Conservation (phyloP, 2,329 filamentous ascomycete genomes). For the Cercospora janseana region DNA sequence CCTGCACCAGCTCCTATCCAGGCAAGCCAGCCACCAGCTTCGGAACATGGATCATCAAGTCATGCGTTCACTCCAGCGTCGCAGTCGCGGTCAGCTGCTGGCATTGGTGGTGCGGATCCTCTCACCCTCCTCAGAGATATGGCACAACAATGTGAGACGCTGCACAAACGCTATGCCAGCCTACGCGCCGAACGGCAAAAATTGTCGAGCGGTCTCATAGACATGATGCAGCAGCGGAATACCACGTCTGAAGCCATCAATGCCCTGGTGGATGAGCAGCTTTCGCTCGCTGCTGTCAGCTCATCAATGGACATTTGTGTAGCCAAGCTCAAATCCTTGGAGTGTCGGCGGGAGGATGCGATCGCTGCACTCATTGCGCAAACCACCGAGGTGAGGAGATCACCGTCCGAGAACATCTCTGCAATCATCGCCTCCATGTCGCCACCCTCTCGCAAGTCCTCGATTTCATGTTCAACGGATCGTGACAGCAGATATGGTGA, state of each 20-base stretch:
- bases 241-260: constrained; percentile 29
- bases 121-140: constrained; percentile 22
- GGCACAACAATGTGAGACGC: constrained; percentile 30
- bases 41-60: constrained; percentile 10
- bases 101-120: constrained; percentile 13
- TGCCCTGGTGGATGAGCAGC: constrained; percentile 34
- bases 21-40: constrained; percentile 11
- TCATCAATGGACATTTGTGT: constrained; percentile 39
- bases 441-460: constrained; percentile 13
- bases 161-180: constrained; percentile 32
- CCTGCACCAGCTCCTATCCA: constrained; percentile 3
- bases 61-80: constrained; percentile 17
- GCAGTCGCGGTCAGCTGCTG: constrained; percentile 9
- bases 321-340: constrained; percentile 36
- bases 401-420: constrained; percentile 21
- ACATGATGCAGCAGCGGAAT: constrained; percentile 27
- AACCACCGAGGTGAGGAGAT: constrained; percentile 16
- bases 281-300: constrained; percentile 33
- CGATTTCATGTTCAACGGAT: constrained; percentile 14
- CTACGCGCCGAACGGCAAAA: constrained; percentile 35
- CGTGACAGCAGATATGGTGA: constrained; percentile 11
- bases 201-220: constrained; percentile 29
- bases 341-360: constrained; percentile 35
- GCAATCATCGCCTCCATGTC: constrained; percentile 26
- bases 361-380: constrained; percentile 27